These are phyloP conservation scores for Starmerella cellae DNA, from an alignment of 805 yeast genomes.

Conservation along the genomic window DNA sequence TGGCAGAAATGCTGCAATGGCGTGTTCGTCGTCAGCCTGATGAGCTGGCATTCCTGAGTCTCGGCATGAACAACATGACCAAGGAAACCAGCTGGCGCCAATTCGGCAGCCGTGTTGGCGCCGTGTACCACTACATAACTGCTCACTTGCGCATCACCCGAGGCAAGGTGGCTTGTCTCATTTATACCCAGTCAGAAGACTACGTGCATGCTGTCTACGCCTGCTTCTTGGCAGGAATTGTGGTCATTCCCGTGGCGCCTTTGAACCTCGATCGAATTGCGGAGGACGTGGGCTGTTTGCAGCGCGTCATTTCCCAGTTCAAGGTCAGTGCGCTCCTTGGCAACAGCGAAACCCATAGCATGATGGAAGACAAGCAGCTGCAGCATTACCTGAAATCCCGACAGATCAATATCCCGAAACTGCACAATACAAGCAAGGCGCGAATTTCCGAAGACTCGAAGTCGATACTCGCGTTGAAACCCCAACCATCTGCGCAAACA, in stretches of 20 bases:
- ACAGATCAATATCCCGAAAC: slow-evolving; percentile 34
- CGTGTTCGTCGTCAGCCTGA: slow-evolving; percentile 65
- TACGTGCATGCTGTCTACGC: slow-evolving; percentile 73
- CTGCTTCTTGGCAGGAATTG: slow-evolving; percentile 66
- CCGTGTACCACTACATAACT: slow-evolving; percentile 57
- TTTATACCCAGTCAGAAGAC: slow-evolving; percentile 82
- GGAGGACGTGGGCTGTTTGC: slow-evolving; percentile 61
- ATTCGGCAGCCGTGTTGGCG: slow-evolving; percentile 61
- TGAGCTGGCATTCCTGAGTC: slow-evolving; percentile 51
- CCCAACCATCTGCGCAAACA: slow-evolving; percentile 19
- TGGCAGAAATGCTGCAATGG: slow-evolving; percentile 65
- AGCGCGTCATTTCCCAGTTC: slow-evolving; percentile 54
- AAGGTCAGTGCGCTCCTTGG: slow-evolving; percentile 60
- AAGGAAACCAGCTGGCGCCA: slow-evolving; percentile 58
- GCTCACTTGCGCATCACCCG: slow-evolving; percentile 50
- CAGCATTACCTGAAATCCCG: slow-evolving; percentile 43
- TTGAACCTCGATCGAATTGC: slow-evolving; percentile 50
- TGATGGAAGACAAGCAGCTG: slow-evolving; percentile 55
- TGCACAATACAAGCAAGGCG: slow-evolving; percentile 55
- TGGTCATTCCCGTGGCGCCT: slow-evolving; percentile 66
- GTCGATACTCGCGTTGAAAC: slow-evolving; percentile 20
- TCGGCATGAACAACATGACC: slow-evolving; percentile 36
- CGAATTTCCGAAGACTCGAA: slow-evolving; percentile 26
- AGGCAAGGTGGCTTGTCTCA: slow-evolving; percentile 63
- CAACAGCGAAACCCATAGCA: slow-evolving; percentile 59